Base-by-base conservation (phyloP, 2,329 filamentous ascomycete species). In the Lomentospora prolificans region DNA sequence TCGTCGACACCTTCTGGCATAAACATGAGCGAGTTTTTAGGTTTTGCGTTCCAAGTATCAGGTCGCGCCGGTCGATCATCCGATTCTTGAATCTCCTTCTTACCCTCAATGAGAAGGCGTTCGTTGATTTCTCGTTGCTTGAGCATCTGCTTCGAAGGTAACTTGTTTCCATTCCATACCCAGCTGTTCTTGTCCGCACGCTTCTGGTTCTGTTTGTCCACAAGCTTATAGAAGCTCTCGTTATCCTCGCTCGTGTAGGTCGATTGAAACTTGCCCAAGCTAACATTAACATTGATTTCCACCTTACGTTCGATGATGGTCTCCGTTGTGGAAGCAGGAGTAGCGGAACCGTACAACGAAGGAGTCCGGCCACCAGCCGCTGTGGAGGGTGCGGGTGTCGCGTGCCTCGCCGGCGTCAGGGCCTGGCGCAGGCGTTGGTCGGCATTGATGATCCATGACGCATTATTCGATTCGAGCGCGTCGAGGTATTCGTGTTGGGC, bases 181-280 rank as follows among this genome's bases (percentile, higher is more conserved):
- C 92, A 96, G 1, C 84, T 84, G 65, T 96, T 88, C 64, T 92
- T 95, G 64, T 91, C 86, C 0, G 87, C 85, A 53, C 79, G 82
- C 67, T 90, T 92, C 59, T 85, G 79, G 65, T 96, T 99, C 65
- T 96, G 90, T 64, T 85, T 88, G 71, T 99, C 94, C 27, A 97
- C 75, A 1, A 99, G 77, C 63, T 86, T 87, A 70, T 96, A 95
- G 73, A 99, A 97, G 63, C 89, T 95, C 67, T 96, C 94, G 66
- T 97, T 97, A 68, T 99, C 94, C 69, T 99, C 94, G 65, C 90
- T 96, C 1, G 92, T 99, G 71, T 96, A 97, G 62, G 89, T 92
- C 3, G 87, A 80, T 66, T 99, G 94, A 64, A 96, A 99, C 1
- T 85, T 82, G 55, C 85, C 83, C 1, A 99, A 78, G 58, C 86